Evolutionary conservation across 805 yeast genomes (phyloP).

Genomic region (Suhomyces canberraensis): DNA sequence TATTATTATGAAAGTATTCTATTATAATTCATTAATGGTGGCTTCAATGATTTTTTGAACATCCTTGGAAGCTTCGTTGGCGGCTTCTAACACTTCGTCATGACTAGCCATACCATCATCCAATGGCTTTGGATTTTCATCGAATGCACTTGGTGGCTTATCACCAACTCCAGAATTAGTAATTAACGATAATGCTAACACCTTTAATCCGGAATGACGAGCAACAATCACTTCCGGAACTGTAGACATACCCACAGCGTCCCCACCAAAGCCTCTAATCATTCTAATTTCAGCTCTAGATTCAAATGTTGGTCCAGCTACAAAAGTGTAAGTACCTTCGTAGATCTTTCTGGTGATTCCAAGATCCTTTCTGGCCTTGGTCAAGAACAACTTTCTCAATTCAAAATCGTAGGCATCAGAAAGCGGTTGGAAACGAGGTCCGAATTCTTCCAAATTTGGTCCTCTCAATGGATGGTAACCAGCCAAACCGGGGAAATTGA

Average conservation of each 20-base stretch:
- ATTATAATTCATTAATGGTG: constrained; percentile 46
- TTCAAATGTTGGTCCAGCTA: constrained; percentile 93
- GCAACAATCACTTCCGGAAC: constrained; percentile 95
- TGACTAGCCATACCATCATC: constrained; percentile 84
- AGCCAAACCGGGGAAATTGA: constrained; percentile 86
- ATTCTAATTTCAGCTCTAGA: constrained; percentile 86
- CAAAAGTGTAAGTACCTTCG: constrained; percentile 85
- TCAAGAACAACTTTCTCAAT: constrained; percentile 59
- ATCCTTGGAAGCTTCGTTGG: constrained; percentile 75
- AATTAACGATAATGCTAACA: constrained; percentile 79
- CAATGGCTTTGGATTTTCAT: constrained; percentile 48
- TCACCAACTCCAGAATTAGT: constrained; percentile 79
- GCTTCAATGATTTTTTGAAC: constrained; percentile 68
- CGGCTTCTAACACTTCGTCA: constrained; percentile 85
- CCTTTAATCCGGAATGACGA: constrained; percentile 79
- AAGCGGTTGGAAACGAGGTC: constrained; percentile 84
- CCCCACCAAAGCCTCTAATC: constrained; percentile 73
- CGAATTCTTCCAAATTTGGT: constrained; percentile 72
- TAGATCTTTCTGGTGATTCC: constrained; percentile 59
- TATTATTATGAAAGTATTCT: not conserved
- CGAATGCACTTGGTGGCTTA: constrained; percentile 65
- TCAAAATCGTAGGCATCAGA: constrained; percentile 85
- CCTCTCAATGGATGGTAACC: constrained; percentile 89
- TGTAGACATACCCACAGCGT: constrained; percentile 96
- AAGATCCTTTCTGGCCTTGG: constrained; percentile 45